phyloP scores from a whole-genome alignment of 805 yeast genomes.

The Yamadazyma takamatsuzukensis region DNA sequence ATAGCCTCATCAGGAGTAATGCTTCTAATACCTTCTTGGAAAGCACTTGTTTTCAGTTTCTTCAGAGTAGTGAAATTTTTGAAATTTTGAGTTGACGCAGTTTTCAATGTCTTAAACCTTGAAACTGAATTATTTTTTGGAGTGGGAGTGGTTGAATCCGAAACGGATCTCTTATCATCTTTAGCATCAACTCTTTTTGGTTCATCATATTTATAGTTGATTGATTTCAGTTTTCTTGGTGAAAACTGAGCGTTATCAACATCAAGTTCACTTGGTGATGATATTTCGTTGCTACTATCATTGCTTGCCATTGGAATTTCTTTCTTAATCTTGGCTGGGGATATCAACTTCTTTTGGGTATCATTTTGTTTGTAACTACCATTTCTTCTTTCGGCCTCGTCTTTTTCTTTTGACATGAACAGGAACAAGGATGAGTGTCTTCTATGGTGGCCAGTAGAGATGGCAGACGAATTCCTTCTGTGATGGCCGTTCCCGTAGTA shows the following conservation, averaged over 20 bases:
- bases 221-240: constrained; percentile 31
- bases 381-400: constrained; percentile 8
- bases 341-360: constrained; percentile 15
- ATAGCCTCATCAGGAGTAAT: constrained; percentile 77
- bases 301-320: constrained; percentile 7
- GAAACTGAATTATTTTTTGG: constrained; percentile 19
- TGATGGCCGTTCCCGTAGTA: constrained; percentile 17
- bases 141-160: constrained; percentile 31
- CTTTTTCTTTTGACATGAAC: constrained; percentile 38
- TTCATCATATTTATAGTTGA: constrained; percentile 14
- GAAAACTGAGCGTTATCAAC: constrained; percentile 31
- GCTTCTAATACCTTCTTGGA: constrained; percentile 80
- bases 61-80: constrained; percentile 43
- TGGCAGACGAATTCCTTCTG: constrained; percentile 25
- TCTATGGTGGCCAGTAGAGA: constrained; percentile 38
- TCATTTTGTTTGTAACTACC: not conserved
- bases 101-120: constrained; percentile 49
- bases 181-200: constrained; percentile 7
- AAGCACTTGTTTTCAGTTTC: constrained; percentile 72
- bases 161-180: constrained; percentile 26
- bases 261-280: constrained; percentile 16
- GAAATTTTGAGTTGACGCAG: constrained; percentile 51
- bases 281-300: constrained; percentile 3
- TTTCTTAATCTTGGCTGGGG: constrained; percentile 24
- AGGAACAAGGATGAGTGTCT: constrained; percentile 61